These are phyloP conservation scores for Amniculicola lignicola DNA, from an alignment of 495 filamentous ascomycete species.

Conservation along the genomic window DNA sequence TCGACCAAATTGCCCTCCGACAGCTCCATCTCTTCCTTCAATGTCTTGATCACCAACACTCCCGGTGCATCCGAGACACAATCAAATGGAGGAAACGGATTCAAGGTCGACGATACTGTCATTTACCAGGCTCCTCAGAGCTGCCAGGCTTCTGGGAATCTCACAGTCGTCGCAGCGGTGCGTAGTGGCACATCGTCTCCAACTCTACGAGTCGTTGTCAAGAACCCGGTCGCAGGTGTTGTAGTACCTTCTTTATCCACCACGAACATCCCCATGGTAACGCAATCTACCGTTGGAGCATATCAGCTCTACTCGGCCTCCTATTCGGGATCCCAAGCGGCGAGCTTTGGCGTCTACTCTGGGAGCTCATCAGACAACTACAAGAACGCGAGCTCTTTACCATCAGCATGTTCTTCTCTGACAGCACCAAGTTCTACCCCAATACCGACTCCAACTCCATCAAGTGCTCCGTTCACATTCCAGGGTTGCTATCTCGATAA, in stretches of 20 bases:
- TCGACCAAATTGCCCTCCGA: constrained; percentile 34
- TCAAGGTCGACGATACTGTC: constrained; percentile 41
- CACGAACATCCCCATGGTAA: constrained; percentile 46
- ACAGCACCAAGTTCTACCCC: constrained; percentile 27
- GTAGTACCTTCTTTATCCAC: constrained; percentile 50
- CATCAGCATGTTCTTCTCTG: constrained; percentile 32
- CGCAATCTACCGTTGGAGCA: constrained; percentile 49
- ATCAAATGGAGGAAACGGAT: constrained; percentile 43
- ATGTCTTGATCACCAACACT: constrained; percentile 35
- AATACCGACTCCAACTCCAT: constrained; percentile 36
- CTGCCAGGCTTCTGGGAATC: constrained; percentile 34
- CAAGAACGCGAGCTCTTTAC: constrained; percentile 39
- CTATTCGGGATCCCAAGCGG: constrained; percentile 46
- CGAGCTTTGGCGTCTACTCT: constrained; percentile 49
- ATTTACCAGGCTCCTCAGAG: constrained; percentile 44
- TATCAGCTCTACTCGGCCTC: constrained; percentile 55
- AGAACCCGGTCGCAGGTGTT: constrained; percentile 46
- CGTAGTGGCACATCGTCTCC: constrained; percentile 44
- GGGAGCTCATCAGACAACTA: constrained; percentile 46
- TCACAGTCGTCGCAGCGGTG: constrained; percentile 43
- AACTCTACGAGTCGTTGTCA: constrained; percentile 48
- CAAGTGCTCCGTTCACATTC: constrained; percentile 20
- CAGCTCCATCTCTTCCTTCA: constrained; percentile 45
- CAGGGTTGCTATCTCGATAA: constrained; percentile 31
- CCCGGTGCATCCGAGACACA: constrained; percentile 35